phyloP scores from a whole-genome alignment of 2,329 filamentous ascomycete genomes.

The Nothophoma quercina region DNA sequence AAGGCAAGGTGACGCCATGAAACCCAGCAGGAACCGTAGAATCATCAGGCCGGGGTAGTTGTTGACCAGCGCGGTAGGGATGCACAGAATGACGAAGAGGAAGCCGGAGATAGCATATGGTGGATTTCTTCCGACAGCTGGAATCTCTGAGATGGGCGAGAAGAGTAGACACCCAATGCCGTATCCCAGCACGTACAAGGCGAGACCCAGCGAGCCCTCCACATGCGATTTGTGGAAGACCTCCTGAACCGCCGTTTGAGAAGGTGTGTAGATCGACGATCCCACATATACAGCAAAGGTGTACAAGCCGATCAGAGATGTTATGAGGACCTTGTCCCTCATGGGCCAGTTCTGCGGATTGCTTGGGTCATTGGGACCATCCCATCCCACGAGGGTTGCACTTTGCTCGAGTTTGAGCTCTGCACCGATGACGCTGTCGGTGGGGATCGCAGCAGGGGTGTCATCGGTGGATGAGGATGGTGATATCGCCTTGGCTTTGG shows the following conservation, averaged over 20 bases:
- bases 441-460: slow-evolving; percentile 16
- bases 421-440: slow-evolving; percentile 20
- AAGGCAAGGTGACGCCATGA: slow-evolving; percentile 46
- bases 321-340: slow-evolving; percentile 43
- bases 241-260: slow-evolving; percentile 55
- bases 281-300: slow-evolving; percentile 66
- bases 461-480: slow-evolving; percentile 30
- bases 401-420: slow-evolving; percentile 34
- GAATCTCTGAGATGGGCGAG: slow-evolving; percentile 71
- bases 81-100: slow-evolving; percentile 70
- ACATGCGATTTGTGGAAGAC: slow-evolving; percentile 61
- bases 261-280: slow-evolving; percentile 59
- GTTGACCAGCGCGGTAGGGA: slow-evolving; percentile 68
- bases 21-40: slow-evolving; percentile 47
- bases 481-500: slow-evolving; percentile 22
- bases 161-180: slow-evolving; percentile 70
- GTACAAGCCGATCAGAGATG: slow-evolving; percentile 55
- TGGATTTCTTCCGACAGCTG: slow-evolving; percentile 69
- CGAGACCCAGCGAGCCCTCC: slow-evolving; percentile 63
- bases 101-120: slow-evolving; percentile 73
- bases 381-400: slow-evolving; percentile 50
- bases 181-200: slow-evolving; percentile 67
- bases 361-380: slow-evolving; percentile 43
- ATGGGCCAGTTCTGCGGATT: slow-evolving; percentile 49
- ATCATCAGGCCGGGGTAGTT: slow-evolving; percentile 71